These are phyloP conservation scores for Trichophaea hybrida DNA, from an alignment of 2,329 filamentous ascomycete genomes.

Conservation along the genomic window DNA sequence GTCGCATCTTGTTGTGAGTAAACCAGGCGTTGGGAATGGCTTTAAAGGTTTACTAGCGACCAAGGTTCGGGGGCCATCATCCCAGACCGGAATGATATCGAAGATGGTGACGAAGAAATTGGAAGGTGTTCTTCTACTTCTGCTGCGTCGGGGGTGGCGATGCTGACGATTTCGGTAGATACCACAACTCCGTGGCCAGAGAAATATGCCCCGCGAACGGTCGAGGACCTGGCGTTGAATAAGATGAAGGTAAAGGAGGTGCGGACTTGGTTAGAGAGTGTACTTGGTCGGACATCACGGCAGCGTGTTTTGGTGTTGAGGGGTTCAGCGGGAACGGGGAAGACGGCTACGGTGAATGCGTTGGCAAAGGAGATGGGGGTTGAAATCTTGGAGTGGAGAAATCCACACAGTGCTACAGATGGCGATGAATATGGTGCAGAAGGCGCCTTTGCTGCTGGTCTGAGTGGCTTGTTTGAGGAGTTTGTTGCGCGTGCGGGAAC, in stretches of 20 bases:
- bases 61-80: neutral
- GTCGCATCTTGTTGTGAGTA: conserved; percentile 1
- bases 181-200: conserved; percentile 22
- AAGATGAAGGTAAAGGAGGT: conserved; percentile 89
- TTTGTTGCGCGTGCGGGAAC: conserved; percentile 71
- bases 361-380: conserved; percentile 64
- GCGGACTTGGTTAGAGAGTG: conserved; percentile 63
- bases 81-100: neutral
- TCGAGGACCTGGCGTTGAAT: conserved; percentile 68
- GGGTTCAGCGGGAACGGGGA: conserved; percentile 79
- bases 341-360: conserved; percentile 72
- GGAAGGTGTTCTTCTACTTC: neutral
- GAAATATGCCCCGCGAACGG: conserved; percentile 21
- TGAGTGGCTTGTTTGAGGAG: conserved; percentile 73
- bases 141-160: neutral
- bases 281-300: conserved; percentile 48
- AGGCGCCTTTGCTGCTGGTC: conserved; percentile 45
- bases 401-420: conserved; percentile 47
- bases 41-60: neutral
- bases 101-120: neutral
- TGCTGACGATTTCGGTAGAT: neutral
- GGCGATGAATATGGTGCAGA: conserved; percentile 7
- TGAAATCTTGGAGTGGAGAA: conserved; percentile 79
- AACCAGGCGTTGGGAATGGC: neutral
- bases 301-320: conserved; percentile 73